Evolutionary conservation across 768 basidiomycete genomes (phyloP).

Genomic region (Podaxis carcinomalis): DNA sequence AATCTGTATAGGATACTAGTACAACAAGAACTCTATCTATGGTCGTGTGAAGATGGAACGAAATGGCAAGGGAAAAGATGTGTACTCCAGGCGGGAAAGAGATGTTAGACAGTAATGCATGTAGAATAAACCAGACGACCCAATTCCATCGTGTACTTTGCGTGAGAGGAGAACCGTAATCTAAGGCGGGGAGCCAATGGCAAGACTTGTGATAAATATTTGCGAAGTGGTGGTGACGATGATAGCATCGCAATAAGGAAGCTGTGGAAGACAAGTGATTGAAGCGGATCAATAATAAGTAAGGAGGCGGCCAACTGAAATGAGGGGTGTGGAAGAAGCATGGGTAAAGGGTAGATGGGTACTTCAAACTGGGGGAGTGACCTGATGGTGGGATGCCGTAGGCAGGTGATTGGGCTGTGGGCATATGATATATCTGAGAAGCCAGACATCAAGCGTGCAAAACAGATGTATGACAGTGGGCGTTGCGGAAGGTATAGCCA

Average conservation of each 20-base stretch:
- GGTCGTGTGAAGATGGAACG: not conserved
- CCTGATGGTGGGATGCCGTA: not conserved
- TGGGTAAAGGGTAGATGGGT: not conserved
- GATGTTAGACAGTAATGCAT: not conserved
- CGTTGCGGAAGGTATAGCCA: not conserved
- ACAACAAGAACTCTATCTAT: slow-evolving; percentile 1
- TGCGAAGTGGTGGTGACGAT: not conserved
- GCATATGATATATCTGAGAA: not conserved
- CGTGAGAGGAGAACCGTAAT: not conserved
- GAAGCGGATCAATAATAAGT: not conserved
- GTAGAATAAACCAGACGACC: not conserved
- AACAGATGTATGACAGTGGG: not conserved
- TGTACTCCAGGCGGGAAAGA: not conserved
- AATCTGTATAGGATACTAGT: not conserved
- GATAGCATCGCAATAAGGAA: not conserved
- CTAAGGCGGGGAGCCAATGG: not conserved
- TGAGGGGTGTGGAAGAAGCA: not conserved
- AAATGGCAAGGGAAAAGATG: not conserved
- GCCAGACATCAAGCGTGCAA: not conserved
- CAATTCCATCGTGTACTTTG: not conserved
- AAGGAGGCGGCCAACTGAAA: not conserved
- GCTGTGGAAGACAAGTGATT: not conserved
- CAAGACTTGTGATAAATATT: not conserved
- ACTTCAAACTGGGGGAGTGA: not conserved
- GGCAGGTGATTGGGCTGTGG: not conserved